Evolutionary conservation across 2,329 filamentous ascomycete genomes (phyloP).

Genomic region (Phialophora expanda): DNA sequence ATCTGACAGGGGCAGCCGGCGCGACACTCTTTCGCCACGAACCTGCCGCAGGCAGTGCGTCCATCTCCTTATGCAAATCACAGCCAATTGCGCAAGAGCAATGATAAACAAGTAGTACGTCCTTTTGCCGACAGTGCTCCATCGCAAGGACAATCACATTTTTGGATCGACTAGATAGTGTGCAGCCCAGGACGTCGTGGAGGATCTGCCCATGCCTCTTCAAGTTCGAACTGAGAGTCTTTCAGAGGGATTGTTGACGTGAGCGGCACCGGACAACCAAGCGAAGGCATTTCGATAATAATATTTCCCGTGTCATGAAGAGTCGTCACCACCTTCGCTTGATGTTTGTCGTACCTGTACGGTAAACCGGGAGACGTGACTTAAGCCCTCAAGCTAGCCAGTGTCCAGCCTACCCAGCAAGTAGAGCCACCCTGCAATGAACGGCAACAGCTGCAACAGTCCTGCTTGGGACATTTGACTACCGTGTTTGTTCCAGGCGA

Average conservation of each 20-base stretch:
- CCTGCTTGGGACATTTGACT: not conserved
- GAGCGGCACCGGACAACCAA: not conserved
- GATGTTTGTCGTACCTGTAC: not conserved
- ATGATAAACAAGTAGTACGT: too few relatives aligned
- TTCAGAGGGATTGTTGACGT: not conserved
- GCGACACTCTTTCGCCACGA: not conserved
- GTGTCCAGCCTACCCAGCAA: not conserved
- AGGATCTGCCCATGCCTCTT: not conserved
- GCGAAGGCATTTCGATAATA: not conserved
- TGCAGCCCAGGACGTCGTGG: not conserved
- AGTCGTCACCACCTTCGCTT: not conserved
- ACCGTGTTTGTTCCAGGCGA: not conserved
- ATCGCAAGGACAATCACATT: too few relatives aligned
- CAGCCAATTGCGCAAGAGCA: not conserved
- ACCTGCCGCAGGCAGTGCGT: not conserved
- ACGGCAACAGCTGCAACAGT: not conserved
- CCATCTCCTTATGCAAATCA: not conserved
- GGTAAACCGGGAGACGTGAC: not conserved
- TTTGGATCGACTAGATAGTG: too few relatives aligned
- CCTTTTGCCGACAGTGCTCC: too few relatives aligned
- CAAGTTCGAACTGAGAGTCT: not conserved
- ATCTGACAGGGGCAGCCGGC: not conserved
- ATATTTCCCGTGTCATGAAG: not conserved
- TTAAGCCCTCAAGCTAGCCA: not conserved
- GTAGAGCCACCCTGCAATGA: not conserved